Percentiles rank a stretch among this genome's conserved stretches.
Evolutionary conservation across 257 asterid species (phyloP).

Genomic region (Gentiana dahurica): DNA sequence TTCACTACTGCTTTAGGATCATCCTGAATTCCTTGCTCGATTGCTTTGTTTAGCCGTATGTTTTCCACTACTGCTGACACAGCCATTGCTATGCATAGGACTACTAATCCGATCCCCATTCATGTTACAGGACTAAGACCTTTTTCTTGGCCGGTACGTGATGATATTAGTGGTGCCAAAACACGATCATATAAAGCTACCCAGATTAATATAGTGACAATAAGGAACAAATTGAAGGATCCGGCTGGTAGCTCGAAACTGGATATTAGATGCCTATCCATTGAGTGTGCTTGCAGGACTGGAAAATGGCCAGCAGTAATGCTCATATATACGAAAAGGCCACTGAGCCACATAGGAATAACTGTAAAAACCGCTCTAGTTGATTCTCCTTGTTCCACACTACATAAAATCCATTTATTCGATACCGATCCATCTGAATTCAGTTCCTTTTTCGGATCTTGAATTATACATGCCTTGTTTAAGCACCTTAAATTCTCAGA

Average conservation of each 20-base stretch:
- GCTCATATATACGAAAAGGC: background rate
- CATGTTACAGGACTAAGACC: slow-evolving; percentile 10
- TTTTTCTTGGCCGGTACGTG: background rate
- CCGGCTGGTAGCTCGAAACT: slow-evolving; percentile 17
- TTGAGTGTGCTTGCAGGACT: slow-evolving; percentile 9
- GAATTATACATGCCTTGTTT: slow-evolving; percentile 15
- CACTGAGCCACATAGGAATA: slow-evolving; percentile 14
- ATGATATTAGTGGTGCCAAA: slow-evolving; percentile 9
- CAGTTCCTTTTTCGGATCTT: slow-evolving; percentile 14
- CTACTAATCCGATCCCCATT: slow-evolving; percentile 14
- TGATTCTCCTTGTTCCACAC: slow-evolving; percentile 13
- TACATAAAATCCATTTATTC: slow-evolving; percentile 15
- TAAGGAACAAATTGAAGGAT: slow-evolving; percentile 8
- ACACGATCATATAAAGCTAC: slow-evolving; percentile 9
- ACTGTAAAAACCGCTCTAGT: slow-evolving; percentile 9
- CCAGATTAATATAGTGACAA: slow-evolving; percentile 9
- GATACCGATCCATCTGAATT: slow-evolving; percentile 15
- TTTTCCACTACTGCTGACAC: slow-evolving; percentile 14
- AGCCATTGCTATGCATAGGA: slow-evolving; percentile 9
- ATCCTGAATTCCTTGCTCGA: slow-evolving; percentile 8
- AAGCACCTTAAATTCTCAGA: slow-evolving; percentile 13
- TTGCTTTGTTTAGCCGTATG: slow-evolving; percentile 5
- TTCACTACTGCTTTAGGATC: slow-evolving; percentile 5
- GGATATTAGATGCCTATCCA: slow-evolving; percentile 13
- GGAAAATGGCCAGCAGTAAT: slow-evolving; percentile 3